These are phyloP conservation scores for Solanum lycopersicoides DNA, from an alignment of 257 asterid genomes.

Conservation along the genomic window DNA sequence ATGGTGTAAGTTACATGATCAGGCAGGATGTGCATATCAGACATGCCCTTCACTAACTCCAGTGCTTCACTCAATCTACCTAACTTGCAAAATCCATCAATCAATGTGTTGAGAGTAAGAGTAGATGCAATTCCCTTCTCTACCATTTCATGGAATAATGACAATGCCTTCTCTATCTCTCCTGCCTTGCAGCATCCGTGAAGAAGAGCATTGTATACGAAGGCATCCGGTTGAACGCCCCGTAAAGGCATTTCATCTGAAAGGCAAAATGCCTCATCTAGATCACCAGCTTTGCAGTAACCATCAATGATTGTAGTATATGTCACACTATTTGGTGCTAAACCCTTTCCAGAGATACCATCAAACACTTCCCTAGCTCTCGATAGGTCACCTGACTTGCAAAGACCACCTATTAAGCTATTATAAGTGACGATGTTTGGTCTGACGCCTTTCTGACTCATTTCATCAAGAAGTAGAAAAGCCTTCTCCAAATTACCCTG, in stretches of 20 bases:
- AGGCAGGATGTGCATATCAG: conserved; percentile 46
- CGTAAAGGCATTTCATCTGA: conserved; percentile 48
- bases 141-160: conserved; percentile 38
- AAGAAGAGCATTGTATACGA: conserved; percentile 55
- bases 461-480: conserved; percentile 50
- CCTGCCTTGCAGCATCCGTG: conserved; percentile 81
- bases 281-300: conserved; percentile 49
- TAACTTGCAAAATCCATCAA: conserved; percentile 63
- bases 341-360: conserved; percentile 43
- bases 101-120: conserved; percentile 60
- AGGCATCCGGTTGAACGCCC: conserved; percentile 57
- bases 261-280: conserved; percentile 52
- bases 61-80: conserved; percentile 52
- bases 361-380: conserved; percentile 55
- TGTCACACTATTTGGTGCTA: conserved; percentile 58
- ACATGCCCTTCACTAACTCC: conserved; percentile 53
- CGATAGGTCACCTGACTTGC: conserved; percentile 53
- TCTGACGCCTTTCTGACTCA: conserved; percentile 48
- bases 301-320: conserved; percentile 79
- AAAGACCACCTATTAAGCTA: conserved; percentile 61
- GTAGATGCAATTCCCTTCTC: conserved; percentile 49
- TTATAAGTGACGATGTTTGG: conserved; percentile 79
- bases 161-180: conserved; percentile 49
- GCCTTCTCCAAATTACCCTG: conserved; percentile 61
- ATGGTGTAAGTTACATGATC: conserved; percentile 68